A percentile compares a stretch with the other conserved stretches of the same genome.
These are phyloP conservation scores for Sporothrix brasiliensis DNA, from an alignment of 2,329 filamentous ascomycete species.

Conservation along the genomic window DNA sequence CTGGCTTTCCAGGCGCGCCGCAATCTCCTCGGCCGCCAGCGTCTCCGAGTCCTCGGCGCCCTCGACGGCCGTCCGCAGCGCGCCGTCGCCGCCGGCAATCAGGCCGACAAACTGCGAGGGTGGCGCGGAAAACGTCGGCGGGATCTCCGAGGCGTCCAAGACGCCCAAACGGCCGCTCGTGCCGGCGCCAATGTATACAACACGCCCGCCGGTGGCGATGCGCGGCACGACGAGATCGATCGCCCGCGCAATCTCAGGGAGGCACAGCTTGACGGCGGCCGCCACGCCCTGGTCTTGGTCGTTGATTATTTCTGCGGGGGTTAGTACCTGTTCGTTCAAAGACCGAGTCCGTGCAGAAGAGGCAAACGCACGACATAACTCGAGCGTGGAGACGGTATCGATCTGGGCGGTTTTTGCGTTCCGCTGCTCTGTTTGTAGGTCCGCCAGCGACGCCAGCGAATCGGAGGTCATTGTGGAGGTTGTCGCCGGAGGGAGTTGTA, in stretches of 20 bases:
- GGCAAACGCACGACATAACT: conserved; percentile 41
- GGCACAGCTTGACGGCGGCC: conserved; percentile 40
- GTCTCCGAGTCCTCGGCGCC: conserved; percentile 47
- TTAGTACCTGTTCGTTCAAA: not conserved
- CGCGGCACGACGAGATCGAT: conserved; percentile 43
- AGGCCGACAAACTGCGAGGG: conserved; percentile 47
- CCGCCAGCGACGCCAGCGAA: conserved; percentile 37
- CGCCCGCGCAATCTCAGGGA: conserved; percentile 42
- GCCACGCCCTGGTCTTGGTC: conserved; percentile 44
- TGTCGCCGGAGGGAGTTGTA: not conserved
- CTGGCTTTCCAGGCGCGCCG: conserved; percentile 29
- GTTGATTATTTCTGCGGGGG: conserved; percentile 39
- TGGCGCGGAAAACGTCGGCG: conserved; percentile 47
- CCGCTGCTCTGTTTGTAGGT: conserved; percentile 45
- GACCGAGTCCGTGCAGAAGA: no score
- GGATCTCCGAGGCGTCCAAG: conserved; percentile 49
- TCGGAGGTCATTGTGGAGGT: conserved; percentile 26
- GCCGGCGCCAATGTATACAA: conserved; percentile 49
- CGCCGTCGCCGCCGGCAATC: conserved; percentile 49
- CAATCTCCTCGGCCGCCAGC: conserved; percentile 42
- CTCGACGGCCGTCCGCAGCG: conserved; percentile 47
- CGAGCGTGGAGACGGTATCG: conserved; percentile 45
- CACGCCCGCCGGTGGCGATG: conserved; percentile 43
- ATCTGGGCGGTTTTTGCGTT: conserved; percentile 44
- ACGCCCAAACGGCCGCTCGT: conserved; percentile 45